Evolutionary conservation across 2,329 filamentous ascomycete genomes (phyloP), one percentile per base, ranked within the genome.

Genomic region (Trichoderma oligosporum): DNA sequence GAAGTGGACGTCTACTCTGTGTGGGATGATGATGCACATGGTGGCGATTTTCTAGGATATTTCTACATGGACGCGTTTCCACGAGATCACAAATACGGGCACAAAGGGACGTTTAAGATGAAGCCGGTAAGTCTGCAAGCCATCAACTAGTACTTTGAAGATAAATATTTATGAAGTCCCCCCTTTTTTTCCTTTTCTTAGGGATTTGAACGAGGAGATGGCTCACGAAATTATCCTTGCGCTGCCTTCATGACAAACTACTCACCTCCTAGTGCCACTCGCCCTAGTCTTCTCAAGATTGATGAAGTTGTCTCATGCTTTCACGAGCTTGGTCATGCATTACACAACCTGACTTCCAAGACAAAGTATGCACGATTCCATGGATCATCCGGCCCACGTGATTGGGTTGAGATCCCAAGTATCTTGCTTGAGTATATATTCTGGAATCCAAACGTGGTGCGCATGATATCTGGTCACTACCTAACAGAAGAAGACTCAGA

Each of bases 241-340:
- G 90, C 86, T 1, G 86, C 86, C 2, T 75, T 90, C 5, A 86
- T 90, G 9, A 89, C 86, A 78, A 90, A 90, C 73, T 90, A 89
- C 72, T 86, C 82, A 63, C 89, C 89, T 72, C 86, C 87, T 1
- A 88, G 86, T 2, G 74, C 81, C 7, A 85, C 80, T 67, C 89
- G 89, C 69, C 87, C 87, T 12, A 86, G 82, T 27, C 77, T 90
- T 3, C 78, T 90, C 35, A 88, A 89, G 76, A 86, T 89, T 65
- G 84, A 87, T 53, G 87, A 91, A 70, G 85, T 90, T 1, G 84
- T 88, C 7, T 89, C 86, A 0, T 79, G 90, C 4, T 90, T 90
- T 78, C 86, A 90, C 65, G 82, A 85, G 67, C 74, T 85, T 1
- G 83, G 82, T 27, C 82, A 85, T 64, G 82, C 81, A 39, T 84